Percentiles rank a stretch among this genome's conserved stretches.
Conservation (phyloP, 768 basidiomycete species). For the Suillus plorans region DNA sequence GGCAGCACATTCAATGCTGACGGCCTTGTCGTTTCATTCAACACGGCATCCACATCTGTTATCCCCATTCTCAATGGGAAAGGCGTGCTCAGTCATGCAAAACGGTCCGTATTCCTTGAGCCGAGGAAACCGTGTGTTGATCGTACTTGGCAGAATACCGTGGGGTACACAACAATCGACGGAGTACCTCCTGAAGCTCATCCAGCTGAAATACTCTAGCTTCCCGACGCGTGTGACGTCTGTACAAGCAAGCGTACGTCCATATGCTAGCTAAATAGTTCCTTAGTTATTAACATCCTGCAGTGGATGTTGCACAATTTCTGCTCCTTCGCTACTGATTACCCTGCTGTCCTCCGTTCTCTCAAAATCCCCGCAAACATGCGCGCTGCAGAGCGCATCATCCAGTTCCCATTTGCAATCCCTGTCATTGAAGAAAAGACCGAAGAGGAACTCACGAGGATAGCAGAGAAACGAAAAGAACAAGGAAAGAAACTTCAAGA, state of each 20-base stretch:
- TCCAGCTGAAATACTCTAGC: conserved; percentile 92
- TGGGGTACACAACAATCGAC: conserved; percentile 92
- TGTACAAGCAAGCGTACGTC: conserved; percentile 71
- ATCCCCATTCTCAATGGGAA: conserved; percentile 84
- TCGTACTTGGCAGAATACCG: conserved; percentile 67
- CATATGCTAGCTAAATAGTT: not conserved
- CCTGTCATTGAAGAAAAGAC: conserved; percentile 77
- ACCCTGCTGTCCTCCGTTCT: conserved; percentile 59
- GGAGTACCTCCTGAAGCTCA: conserved; percentile 89
- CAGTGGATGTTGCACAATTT: conserved; percentile 93
- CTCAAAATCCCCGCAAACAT: conserved; percentile 69
- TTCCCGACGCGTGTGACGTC: conserved; percentile 85
- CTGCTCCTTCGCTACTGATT: conserved; percentile 82
- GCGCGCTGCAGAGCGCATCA: conserved; percentile 62
- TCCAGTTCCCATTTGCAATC: conserved; percentile 84
- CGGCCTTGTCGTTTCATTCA: conserved; percentile 88
- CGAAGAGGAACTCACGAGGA: conserved; percentile 81
- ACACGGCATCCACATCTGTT: conserved; percentile 87
- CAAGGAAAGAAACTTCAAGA: conserved; percentile 89
- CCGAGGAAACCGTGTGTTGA: conserved; percentile 1
- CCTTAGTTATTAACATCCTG: not conserved
- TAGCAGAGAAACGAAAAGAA: conserved; percentile 79
- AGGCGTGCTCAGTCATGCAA: conserved; percentile 81
- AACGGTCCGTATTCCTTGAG: conserved; percentile 55
- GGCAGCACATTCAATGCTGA: conserved; percentile 51